A percentile compares a stretch with the other conserved stretches of the same genome.
Evolutionary conservation across 306 rosid genomes (phyloP).

Genomic region (Trifolium repens): DNA sequence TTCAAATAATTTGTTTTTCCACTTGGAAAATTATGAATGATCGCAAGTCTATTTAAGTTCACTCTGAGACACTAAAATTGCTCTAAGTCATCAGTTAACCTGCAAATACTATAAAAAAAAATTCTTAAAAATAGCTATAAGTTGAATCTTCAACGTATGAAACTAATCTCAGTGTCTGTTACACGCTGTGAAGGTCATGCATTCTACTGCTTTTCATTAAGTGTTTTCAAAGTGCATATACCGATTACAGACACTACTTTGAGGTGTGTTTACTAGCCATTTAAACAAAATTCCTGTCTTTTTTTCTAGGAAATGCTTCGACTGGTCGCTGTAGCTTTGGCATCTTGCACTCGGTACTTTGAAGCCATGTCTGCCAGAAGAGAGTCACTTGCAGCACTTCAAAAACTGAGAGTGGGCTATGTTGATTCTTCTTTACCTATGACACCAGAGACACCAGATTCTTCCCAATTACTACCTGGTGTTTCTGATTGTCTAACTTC

Average conservation of each 20-base stretch:
- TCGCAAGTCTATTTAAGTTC: slow-evolving; percentile 2
- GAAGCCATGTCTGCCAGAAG: slow-evolving; percentile 99
- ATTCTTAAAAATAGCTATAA: no score
- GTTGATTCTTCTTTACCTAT: slow-evolving; percentile 50
- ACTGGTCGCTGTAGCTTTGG: slow-evolving; percentile 89
- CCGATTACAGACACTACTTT: neutral
- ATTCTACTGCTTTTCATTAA: neutral
- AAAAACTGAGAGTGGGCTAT: slow-evolving; percentile 78
- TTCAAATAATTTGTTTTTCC: no score
- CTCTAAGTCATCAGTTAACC: slow-evolving; percentile 13
- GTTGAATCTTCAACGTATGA: neutral
- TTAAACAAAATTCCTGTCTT: neutral
- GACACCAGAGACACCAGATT: slow-evolving; percentile 78
- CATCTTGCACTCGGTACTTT: slow-evolving; percentile 90
- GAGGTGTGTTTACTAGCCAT: slow-evolving; percentile 8
- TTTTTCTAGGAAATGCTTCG: slow-evolving; percentile 87
- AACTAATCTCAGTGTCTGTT: slow-evolving; percentile 4
- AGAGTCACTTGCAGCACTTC: slow-evolving; percentile 89
- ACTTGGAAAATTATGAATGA: slow-evolving; percentile 14
- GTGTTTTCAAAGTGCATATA: neutral
- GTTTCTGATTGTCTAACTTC: slow-evolving; percentile 69
- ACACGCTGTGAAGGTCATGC: slow-evolving; percentile 6
- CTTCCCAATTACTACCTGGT: slow-evolving; percentile 57
- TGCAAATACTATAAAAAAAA: slow-evolving; percentile 1
- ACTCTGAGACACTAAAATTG: neutral